These are phyloP conservation scores for Daldinia bambusicola DNA, from an alignment of 495 filamentous ascomycete genomes.

Conservation along the genomic window DNA sequence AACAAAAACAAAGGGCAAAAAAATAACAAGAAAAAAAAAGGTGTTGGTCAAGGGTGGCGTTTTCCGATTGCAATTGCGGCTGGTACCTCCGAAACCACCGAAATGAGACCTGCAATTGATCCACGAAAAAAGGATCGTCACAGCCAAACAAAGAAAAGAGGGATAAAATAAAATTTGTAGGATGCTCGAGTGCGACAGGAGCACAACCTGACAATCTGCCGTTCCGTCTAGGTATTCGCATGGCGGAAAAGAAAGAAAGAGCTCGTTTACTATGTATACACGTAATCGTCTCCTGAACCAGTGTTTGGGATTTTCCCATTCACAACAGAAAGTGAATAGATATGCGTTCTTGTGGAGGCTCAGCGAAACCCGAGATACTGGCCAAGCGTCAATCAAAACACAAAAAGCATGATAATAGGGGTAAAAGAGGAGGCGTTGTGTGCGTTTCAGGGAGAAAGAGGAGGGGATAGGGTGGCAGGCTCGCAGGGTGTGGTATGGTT, in stretches of 20 bases:
- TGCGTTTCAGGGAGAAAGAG: constrained; percentile 48
- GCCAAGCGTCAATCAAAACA: constrained; percentile 35
- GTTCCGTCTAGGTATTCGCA: constrained; percentile 30
- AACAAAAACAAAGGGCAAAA: constrained; percentile 13
- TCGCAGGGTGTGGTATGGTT: constrained; percentile 34
- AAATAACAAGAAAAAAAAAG: constrained; percentile 14
- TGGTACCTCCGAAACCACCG: constrained; percentile 50
- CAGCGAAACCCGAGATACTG: constrained; percentile 30
- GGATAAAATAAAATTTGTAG: constrained; percentile 31
- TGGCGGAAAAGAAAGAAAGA: constrained; percentile 9
- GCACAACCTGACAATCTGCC: constrained; percentile 35
- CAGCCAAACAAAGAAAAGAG: constrained; percentile 40
- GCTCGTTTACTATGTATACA: constrained; percentile 29
- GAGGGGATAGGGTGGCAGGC: constrained; percentile 38
- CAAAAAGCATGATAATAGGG: constrained; percentile 42
- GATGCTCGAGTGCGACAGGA: constrained; percentile 37
- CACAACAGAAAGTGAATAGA: constrained; percentile 15
- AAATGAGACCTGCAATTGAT: constrained; percentile 49
- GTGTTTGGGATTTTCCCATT: constrained; percentile 40
- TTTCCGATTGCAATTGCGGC: constrained; percentile 45
- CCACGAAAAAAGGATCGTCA: constrained; percentile 45
- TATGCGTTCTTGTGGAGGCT: constrained; percentile 11
- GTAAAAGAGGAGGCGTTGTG: constrained; percentile 39
- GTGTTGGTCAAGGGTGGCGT: constrained; percentile 20
- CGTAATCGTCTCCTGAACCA: constrained; percentile 26